Evolutionary conservation across 768 basidiomycete species (phyloP), one percentile per base, ranked within the genome.

Genomic region (Crepidotus variabilis): DNA sequence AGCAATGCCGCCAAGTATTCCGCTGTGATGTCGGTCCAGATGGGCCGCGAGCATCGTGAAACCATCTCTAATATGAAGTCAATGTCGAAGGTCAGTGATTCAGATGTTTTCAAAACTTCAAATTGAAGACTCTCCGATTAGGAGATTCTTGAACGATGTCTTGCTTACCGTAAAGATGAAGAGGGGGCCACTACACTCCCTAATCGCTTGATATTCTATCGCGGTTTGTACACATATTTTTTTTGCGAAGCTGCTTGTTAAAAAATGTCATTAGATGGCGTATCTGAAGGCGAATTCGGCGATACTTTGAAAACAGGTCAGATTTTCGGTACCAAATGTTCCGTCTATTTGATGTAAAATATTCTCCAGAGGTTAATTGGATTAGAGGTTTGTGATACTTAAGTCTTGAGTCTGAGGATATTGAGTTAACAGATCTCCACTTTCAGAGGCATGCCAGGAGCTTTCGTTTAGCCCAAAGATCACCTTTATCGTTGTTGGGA

Each of bases 401-500:
- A 8, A 28, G 3, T 28, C 8, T 28, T 4, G 3, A 4, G 28
- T 28, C 28, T 28, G 28, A 8, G 28, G 3, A 4, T 8, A 28
- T 8, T n/a, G n/a, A n/a, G n/a, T n/a, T 8, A 28, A 8, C 8
- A 28, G 8, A 3, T 28, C 28, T 28, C 4, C 8, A 28, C 28
- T 28, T 52, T 92, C 20, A 91, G 89, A 85, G 89, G n/a, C 89
- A 87, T 49, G 47, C 47, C n/a, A 49, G n/a, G 47, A 49, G 22
- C 47, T 49, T 8, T 21, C 21, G 47, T 22, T 49, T 21, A 28
- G 5, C 21, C 47, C 47, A 2, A 49, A 49, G 21, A 28, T 49
- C 8, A 49, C 47, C 0, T 71, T 91, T n/a, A 78, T 90, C 47
- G 73, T 91, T 33, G 89, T 92, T 4, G 88, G 87, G 8, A 92